A percentile compares a stretch with the other conserved stretches of the same genome.
These are phyloP conservation scores for Heracleum sosnowskyi DNA, from an alignment of 129 eudicot genomes.

Conservation along the genomic window DNA sequence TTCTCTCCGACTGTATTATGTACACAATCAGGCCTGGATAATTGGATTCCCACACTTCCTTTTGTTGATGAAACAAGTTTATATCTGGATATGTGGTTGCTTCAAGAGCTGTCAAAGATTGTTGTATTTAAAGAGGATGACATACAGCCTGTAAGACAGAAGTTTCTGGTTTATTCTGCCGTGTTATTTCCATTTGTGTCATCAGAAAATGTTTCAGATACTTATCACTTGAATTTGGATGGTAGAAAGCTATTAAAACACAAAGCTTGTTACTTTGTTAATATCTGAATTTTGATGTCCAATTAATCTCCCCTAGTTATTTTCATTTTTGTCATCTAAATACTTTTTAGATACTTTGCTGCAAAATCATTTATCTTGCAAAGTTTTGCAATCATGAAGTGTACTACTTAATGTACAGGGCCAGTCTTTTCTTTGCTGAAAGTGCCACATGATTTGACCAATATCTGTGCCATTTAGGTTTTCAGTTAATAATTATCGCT, in stretches of 20 bases:
- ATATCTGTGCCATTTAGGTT: background rate
- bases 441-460: background rate
- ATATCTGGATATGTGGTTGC: conserved; percentile 58
- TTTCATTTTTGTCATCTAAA: background rate
- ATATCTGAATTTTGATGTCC: background rate
- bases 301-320: background rate
- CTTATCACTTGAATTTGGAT: background rate
- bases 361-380: background rate
- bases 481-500: background rate
- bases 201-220: background rate
- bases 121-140: conserved; percentile 33
- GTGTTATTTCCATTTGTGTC: background rate
- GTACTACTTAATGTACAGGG: background rate
- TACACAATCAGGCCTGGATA: conserved; percentile 34
- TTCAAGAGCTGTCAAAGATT: conserved; percentile 47
- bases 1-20: conserved; percentile 42
- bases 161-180: background rate
- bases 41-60: conserved; percentile 61
- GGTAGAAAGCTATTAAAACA: background rate
- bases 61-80: conserved; percentile 54
- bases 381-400: background rate
- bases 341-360: background rate
- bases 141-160: conserved; percentile 36
- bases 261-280: background rate
- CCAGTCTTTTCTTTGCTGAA: background rate